Base-by-base conservation (phyloP, 192 early-diverging fungal species). In the Backusella circina region DNA sequence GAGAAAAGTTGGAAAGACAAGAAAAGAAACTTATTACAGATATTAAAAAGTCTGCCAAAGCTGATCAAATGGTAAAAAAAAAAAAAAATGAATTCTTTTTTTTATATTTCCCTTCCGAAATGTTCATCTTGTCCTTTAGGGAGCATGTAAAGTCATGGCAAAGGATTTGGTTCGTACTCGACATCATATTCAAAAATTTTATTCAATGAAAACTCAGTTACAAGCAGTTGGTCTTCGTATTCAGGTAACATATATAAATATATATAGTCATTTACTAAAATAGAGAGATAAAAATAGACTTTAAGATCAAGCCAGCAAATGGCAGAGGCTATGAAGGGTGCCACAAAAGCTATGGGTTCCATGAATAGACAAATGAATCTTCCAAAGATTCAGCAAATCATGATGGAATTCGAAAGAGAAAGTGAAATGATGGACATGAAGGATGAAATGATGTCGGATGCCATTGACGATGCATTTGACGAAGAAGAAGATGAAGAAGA, bases 391-490 rank as follows among this genome's bases (percentile, higher is more conserved):
- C 91, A 94, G 41, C 93, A 94, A 75, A 98, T 99, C 51, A 96
- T 98, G 93, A 94, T 95, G 92, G 96, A 99, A 33, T 99, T 98
- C 86, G 95, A 98, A 78, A 88, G 86, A 80, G 95, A 99, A 85
- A 89, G 88, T 12, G 96, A 96, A 74, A 91, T 95, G 79, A 97
- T 99, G 97, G 95, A 99, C 79, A 98, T 99, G 95, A 98, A 98
- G 87, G 96, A 96, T 77, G 96, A 98, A 75, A 92, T 99, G 93
- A 96, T 99, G 92, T 92, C 93, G 67, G 98, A 99, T 75, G 93
- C 95, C 8, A 96, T 99, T 77, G 98, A 99, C 73, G 96, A 95
- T 81, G 93, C 89, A 35, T 95, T 99, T 91, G 96, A 95, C 44
- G 97, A 96, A 35, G 91, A 91, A 47, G 94, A 96, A n/a, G 97